Percentiles rank a stretch among this genome's conserved stretches.
Conservation (phyloP, 208 protist species). For the Leishmania guyanensis region DNA sequence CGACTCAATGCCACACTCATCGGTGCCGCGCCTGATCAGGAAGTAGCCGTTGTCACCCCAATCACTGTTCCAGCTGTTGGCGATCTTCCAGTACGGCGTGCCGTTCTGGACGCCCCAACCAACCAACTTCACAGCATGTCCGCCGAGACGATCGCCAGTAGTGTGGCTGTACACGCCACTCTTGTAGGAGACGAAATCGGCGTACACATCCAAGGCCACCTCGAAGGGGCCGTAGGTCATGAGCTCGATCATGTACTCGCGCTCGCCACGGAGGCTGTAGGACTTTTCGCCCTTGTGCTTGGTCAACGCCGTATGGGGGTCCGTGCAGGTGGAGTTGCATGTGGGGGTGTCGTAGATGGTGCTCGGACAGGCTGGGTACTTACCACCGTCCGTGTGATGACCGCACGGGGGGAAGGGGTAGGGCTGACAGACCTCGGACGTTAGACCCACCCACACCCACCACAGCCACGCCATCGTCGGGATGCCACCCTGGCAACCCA, state of each 20-base stretch:
- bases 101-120: conserved; percentile 85
- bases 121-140: conserved; percentile 87
- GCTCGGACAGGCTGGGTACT: conserved; percentile 67
- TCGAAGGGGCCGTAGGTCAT: conserved; percentile 88
- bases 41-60: conserved; percentile 92
- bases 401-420: conserved; percentile 81
- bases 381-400: conserved; percentile 62
- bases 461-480: conserved; percentile 72
- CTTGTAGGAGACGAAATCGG: conserved; percentile 91
- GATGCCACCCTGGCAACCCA: conserved; percentile 86
- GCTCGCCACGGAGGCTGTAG: conserved; percentile 59
- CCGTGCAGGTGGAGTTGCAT: conserved; percentile 72
- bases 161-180: conserved; percentile 90
- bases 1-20: conserved; percentile 86
- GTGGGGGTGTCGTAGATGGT: conserved; percentile 73
- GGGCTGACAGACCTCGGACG: conserved; percentile 77
- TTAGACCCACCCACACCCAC: conserved; percentile 66
- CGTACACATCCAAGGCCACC: conserved; percentile 89
- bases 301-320: conserved; percentile 26
- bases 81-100: conserved; percentile 88
- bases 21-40: conserved; percentile 63
- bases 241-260: conserved; percentile 83
- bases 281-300: conserved; percentile 58
- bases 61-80: conserved; percentile 89
- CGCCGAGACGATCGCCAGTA: conserved; percentile 62